A percentile compares a stretch with the other conserved stretches of the same genome.
Conservation (phyloP, 352 stramenopile genomes). For the Globisporangium canariense region DNA sequence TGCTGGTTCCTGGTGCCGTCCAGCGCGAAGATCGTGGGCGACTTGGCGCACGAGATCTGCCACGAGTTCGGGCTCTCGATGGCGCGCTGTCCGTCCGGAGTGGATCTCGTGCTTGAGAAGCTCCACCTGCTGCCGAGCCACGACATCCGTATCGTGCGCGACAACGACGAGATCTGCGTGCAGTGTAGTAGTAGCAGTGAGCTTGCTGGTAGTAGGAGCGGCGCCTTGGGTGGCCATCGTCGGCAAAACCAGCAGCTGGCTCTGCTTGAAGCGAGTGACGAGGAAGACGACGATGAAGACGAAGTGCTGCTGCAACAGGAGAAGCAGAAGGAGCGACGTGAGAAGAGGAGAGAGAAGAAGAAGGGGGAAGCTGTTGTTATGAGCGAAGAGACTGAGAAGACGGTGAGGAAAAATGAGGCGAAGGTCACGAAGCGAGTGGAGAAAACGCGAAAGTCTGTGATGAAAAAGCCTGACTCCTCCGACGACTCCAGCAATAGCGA, state of each 20-base stretch:
- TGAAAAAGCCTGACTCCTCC: slow-evolving; percentile 9
- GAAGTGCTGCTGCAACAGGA: neutral
- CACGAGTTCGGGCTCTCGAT: slow-evolving; percentile 49
- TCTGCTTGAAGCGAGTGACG: neutral
- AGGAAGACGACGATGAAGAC: neutral
- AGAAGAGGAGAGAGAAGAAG: neutral
- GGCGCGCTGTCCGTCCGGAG: slow-evolving; percentile 34
- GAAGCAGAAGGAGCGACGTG: neutral
- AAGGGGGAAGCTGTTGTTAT: neutral
- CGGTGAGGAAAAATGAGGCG: slow-evolving; percentile 10
- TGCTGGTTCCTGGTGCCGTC: slow-evolving; percentile 71
- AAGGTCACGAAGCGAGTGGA: slow-evolving; percentile 8
- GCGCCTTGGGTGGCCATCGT: neutral
- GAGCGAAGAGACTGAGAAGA: slow-evolving; percentile 7
- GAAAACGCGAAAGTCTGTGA: slow-evolving; percentile 5
- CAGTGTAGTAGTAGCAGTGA: slow-evolving; percentile 26
- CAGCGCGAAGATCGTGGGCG: slow-evolving; percentile 45
- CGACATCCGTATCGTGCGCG: slow-evolving; percentile 50
- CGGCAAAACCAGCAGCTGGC: neutral
- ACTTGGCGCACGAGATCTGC: slow-evolving; percentile 52
- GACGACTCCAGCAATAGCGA: slow-evolving; percentile 1
- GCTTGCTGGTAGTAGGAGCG: neutral
- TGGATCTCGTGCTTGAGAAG: slow-evolving; percentile 59
- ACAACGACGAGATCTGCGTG: slow-evolving; percentile 56
- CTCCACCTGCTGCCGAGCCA: slow-evolving; percentile 60